These are phyloP conservation scores for Cucumis melo DNA, from an alignment of 306 rosid genomes.

Conservation along the genomic window DNA sequence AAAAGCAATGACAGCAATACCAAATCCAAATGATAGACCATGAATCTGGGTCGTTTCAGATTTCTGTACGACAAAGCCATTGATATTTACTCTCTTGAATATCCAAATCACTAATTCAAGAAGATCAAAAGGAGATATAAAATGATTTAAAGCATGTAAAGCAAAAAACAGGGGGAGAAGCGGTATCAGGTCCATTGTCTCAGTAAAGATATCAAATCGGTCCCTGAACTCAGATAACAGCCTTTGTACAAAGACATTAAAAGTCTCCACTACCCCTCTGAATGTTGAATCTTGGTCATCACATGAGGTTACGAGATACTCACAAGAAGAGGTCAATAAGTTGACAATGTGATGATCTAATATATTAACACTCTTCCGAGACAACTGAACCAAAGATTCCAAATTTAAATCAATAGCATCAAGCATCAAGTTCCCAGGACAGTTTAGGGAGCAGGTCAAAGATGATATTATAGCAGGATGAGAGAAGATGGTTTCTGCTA, in stretches of 20 bases:
- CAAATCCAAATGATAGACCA: conserved; percentile 44
- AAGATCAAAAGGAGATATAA: conserved; percentile 60
- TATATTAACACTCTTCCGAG: conserved; percentile 27
- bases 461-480: conserved; percentile 52
- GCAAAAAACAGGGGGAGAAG: conserved; percentile 33
- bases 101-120: conserved; percentile 79
- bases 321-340: conserved; percentile 46
- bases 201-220: conserved; percentile 29
- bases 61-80: conserved; percentile 21
- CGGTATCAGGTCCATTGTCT: conserved; percentile 23
- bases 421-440: conserved; percentile 17
- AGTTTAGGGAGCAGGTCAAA: conserved; percentile 37
- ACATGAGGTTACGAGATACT: conserved; percentile 30
- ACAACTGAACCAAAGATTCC: conserved; percentile 24
- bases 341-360: conserved; percentile 38
- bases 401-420: conserved; percentile 14
- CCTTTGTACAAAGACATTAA: conserved; percentile 31
- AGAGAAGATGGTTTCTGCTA: conserved; percentile 39
- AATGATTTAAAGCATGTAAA: conserved; percentile 36
- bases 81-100: conserved; percentile 27
- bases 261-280: conserved; percentile 26
- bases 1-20: conserved; percentile 68
- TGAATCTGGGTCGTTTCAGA: conserved; percentile 13
- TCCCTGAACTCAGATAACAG: conserved; percentile 36
- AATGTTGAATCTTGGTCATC: conserved; percentile 18